Base-by-base conservation (phyloP, 2,329 filamentous ascomycete genomes). In the Calcarisporium arbuscula region DNA sequence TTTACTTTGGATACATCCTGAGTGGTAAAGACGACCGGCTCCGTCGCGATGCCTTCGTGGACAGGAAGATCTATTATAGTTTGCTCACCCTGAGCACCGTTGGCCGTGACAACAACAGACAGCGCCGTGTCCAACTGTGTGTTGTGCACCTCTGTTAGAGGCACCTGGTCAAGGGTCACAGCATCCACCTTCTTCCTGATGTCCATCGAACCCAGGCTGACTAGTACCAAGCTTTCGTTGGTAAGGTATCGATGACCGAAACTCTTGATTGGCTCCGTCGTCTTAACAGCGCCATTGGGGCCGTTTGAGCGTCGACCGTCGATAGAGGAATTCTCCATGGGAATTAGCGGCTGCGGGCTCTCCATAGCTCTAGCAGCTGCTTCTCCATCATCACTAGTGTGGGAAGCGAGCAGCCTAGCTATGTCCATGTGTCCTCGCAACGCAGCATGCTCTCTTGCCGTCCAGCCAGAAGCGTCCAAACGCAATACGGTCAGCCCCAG, bases 201-300 rank as follows among this genome's bases (percentile, higher is more conserved):
- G 54, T 98, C 92, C 85, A 95, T 95, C 0, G 86, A 90, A 0
- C 92, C 92, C 8, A 98, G 67, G 51, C 87, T 95, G 49, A 98
- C 89, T 31, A 96, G 70, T 5, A 98, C 77, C 68, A 98, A 80
- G 43, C 85, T 85, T 50, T 94, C 82, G 33, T 94, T 78, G 14
- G 80, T 94, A 32, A 98, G 72, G 60, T 96, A 98, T 35, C 90
- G 80, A 67, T 98, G 92, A 36, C 92, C 92, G 58, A 96, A 98
- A 2, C 87, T 85, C 61, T 96, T 96, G 45, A 96, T 76, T 5
- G 89, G 82, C 44, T 95, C 87, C 3, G 80, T 67, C 6, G 71
- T 62, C 32, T 78, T 70, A 6, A 68, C 58, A 15, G 57, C 48
- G 35, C 60, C 55, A 49, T 72, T 64, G 15, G 59, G 52, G 38